phyloP scores from a whole-genome alignment of 2,329 filamentous ascomycete species.

The Ophiostoma angusticollis region DNA sequence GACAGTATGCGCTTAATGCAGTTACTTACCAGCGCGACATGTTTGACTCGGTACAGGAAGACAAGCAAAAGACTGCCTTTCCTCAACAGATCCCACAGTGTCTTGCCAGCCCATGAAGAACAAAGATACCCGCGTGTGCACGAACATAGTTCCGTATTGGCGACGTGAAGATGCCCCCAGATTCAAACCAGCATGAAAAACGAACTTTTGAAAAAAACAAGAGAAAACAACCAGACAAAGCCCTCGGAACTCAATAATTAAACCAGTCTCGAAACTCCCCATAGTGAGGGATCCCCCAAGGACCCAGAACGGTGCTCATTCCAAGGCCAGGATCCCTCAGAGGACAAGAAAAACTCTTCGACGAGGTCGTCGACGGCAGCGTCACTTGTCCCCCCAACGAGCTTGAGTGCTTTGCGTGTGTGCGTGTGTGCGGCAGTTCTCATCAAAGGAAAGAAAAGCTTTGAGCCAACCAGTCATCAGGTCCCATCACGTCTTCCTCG shows the following conservation, averaged over 20 bases:
- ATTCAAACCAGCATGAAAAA: not conserved
- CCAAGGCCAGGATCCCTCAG: no score
- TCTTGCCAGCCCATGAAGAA: conserved; percentile 7
- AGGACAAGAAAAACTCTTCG: no score
- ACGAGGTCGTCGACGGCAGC: no score
- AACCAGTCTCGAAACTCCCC: not conserved
- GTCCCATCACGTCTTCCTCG: conserved; percentile 4
- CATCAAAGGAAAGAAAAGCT: no score
- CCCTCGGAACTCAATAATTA: not conserved
- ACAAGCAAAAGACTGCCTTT: not conserved
- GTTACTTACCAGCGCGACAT: conserved; percentile 11
- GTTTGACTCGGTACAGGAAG: conserved; percentile 2
- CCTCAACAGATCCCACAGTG: conserved; percentile 8
- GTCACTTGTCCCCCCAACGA: not conserved
- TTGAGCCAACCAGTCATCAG: conserved; percentile 11
- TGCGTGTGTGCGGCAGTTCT: no score
- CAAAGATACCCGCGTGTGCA: not conserved
- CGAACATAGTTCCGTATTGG: not conserved
- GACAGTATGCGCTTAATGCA: no score
- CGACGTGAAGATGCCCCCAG: no score
- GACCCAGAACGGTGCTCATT: no score
- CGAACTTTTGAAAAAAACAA: conserved; percentile 1
- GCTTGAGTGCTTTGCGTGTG: no score
- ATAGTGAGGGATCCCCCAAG: conserved; percentile 1
- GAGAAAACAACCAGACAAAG: not conserved